Evolutionary conservation across 768 basidiomycete genomes (phyloP).

Genomic region (Flagelloscypha sp.): DNA sequence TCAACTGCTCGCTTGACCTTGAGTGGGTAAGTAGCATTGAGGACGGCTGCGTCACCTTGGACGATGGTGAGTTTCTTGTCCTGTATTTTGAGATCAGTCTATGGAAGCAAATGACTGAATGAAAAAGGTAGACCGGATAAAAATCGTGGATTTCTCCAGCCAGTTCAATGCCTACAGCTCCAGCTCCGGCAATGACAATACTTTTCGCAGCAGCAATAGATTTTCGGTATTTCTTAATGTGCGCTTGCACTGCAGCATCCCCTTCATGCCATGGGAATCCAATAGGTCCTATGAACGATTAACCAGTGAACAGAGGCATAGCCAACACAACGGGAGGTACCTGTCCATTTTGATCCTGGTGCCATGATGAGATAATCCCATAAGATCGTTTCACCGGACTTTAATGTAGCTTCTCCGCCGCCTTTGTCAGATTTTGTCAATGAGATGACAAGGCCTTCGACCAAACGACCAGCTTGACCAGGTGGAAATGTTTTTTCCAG

Average conservation of each 20-base stretch:
- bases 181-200: constrained; percentile 33
- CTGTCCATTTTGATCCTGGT: constrained; percentile 42
- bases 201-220: constrained; percentile 26
- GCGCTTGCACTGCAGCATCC: constrained; percentile 16
- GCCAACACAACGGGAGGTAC: no score
- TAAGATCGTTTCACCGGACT: constrained; percentile 31
- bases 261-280: constrained; percentile 23
- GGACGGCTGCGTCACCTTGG: constrained; percentile 42
- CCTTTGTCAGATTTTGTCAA: constrained; percentile 17
- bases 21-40: constrained; percentile 48
- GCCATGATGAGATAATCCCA: constrained; percentile 50
- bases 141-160: constrained; percentile 36
- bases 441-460: constrained; percentile 21
- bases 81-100: constrained; percentile 13
- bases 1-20: constrained; percentile 43
- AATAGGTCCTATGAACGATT: no score
- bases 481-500: constrained; percentile 37
- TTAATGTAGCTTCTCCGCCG: constrained; percentile 38
- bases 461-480: constrained; percentile 35
- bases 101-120: background rate
- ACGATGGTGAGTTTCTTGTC: constrained; percentile 53
- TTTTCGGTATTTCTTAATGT: constrained; percentile 10
- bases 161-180: constrained; percentile 34
- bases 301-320: no score
- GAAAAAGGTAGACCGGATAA: constrained; percentile 20